A percentile compares a stretch with the other conserved stretches of the same genome.
Conservation (phyloP, 2,329 filamentous ascomycete genomes). For the Paecilomyces sp. region DNA sequence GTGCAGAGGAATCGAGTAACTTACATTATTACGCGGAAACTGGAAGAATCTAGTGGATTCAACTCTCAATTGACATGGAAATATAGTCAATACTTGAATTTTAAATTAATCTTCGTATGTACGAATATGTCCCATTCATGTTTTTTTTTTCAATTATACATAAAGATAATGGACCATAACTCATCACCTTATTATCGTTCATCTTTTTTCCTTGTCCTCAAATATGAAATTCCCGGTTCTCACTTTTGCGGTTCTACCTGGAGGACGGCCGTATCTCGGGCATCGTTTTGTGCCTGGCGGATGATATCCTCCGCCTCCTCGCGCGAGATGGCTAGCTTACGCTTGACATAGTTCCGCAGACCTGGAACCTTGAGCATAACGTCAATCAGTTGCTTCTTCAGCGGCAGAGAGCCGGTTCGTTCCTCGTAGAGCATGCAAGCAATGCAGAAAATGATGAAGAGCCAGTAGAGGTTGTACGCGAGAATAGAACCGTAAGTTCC, state of each 20-base stretch:
- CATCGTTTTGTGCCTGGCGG: conserved; percentile 2
- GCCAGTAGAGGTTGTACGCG: conserved; percentile 82
- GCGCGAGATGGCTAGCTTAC: conserved; percentile 8
- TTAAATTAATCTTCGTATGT: background rate
- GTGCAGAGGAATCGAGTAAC: background rate
- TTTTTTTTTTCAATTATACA: background rate
- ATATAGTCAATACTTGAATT: background rate
- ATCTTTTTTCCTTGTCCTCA: background rate
- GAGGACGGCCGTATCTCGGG: background rate
- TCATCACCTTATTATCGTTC: background rate
- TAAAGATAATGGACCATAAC: background rate
- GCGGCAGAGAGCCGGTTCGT: conserved; percentile 3
- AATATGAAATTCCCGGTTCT: background rate
- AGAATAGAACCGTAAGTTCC: conserved; percentile 83
- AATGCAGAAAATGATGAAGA: conserved; percentile 50
- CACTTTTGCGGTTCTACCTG: background rate
- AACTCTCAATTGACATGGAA: background rate
- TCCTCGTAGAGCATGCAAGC: background rate
- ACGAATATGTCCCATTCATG: background rate
- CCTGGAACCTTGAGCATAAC: conserved; percentile 15
- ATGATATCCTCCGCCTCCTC: conserved; percentile 10
- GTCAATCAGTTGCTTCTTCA: conserved; percentile 10
- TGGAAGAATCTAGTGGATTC: background rate
- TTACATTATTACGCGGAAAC: background rate
- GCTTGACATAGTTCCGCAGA: conserved; percentile 10